Evolutionary conservation across 495 filamentous ascomycete genomes (phyloP).

Genomic region (Xylaria palmicola): DNA sequence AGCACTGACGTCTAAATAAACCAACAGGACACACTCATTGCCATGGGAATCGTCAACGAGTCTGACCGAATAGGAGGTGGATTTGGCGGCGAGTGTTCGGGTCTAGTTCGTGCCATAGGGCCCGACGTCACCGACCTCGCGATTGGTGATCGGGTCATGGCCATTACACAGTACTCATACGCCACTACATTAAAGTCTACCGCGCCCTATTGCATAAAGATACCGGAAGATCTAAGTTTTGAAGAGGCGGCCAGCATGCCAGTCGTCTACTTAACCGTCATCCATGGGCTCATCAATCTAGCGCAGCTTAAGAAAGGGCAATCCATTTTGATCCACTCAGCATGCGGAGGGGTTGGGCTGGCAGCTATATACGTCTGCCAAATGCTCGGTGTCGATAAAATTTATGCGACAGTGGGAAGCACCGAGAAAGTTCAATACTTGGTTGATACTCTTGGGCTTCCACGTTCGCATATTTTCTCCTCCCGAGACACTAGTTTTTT

Average conservation of each 20-base stretch:
- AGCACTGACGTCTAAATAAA: not conserved
- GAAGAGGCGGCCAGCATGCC: constrained; percentile 33
- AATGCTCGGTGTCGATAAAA: constrained; percentile 43
- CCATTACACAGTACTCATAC: not conserved
- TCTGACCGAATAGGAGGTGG: not conserved
- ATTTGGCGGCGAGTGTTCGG: constrained; percentile 2
- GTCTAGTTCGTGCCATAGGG: not conserved
- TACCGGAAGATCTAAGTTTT: constrained; percentile 31
- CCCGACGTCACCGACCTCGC: not conserved
- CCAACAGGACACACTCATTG: constrained; percentile 10
- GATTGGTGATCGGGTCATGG: constrained; percentile 4
- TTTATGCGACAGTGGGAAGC: constrained; percentile 54
- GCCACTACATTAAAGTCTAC: not conserved
- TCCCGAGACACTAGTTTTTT: constrained; percentile 40
- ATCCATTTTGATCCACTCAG: constrained; percentile 54
- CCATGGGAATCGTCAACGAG: constrained; percentile 6
- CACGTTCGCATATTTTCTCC: constrained; percentile 49
- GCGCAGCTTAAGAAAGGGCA: not conserved
- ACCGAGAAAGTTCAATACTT: constrained; percentile 44
- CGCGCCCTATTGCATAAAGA: constrained; percentile 17
- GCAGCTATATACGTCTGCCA: constrained; percentile 54
- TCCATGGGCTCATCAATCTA: constrained; percentile 16
- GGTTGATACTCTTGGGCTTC: constrained; percentile 46
- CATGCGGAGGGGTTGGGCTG: constrained; percentile 53
- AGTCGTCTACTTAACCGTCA: constrained; percentile 29